Conservation (phyloP, 257 asterid genomes). For the Ophiorrhiza pumila region DNA sequence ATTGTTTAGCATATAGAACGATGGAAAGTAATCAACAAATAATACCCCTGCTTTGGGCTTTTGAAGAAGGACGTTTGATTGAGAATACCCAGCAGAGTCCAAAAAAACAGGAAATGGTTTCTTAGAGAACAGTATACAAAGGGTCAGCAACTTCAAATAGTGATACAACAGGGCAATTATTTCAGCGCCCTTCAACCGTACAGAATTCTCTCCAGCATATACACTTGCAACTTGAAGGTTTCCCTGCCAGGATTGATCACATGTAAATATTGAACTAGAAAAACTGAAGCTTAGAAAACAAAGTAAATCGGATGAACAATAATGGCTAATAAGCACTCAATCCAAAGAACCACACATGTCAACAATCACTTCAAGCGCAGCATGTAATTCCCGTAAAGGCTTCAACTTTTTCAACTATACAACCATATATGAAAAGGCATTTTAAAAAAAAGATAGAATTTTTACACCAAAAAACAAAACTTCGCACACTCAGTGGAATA, state of each 20-base stretch:
- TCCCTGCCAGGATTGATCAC: conserved; percentile 46
- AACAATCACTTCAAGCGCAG: not conserved
- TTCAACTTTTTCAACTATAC: conserved; percentile 10
- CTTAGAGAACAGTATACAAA: conserved; percentile 71
- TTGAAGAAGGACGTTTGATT: conserved; percentile 66
- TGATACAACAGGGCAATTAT: conserved; percentile 52
- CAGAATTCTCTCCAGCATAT: conserved; percentile 62
- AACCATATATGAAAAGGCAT: not conserved
- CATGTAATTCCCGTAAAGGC: not conserved
- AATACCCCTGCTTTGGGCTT: conserved; percentile 84
- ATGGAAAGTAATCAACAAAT: not conserved
- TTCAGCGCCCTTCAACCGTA: conserved; percentile 60
- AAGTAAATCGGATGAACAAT: not conserved
- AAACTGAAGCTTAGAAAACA: conserved; percentile 6
- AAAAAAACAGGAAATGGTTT: conserved; percentile 72
- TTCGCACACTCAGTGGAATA: not conserved
- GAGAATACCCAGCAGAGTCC: conserved; percentile 58
- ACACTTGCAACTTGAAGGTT: conserved; percentile 74
- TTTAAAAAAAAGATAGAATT: not conserved
- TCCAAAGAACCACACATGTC: not conserved
- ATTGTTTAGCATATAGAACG: not conserved
- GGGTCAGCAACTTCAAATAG: conserved; percentile 61
- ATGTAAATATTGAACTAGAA: conserved; percentile 6
- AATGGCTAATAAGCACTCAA: not conserved
- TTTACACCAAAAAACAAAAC: not conserved